Base-by-base conservation (phyloP, 1,139 yeast species). In the Sugiyamaella neomexicana region DNA sequence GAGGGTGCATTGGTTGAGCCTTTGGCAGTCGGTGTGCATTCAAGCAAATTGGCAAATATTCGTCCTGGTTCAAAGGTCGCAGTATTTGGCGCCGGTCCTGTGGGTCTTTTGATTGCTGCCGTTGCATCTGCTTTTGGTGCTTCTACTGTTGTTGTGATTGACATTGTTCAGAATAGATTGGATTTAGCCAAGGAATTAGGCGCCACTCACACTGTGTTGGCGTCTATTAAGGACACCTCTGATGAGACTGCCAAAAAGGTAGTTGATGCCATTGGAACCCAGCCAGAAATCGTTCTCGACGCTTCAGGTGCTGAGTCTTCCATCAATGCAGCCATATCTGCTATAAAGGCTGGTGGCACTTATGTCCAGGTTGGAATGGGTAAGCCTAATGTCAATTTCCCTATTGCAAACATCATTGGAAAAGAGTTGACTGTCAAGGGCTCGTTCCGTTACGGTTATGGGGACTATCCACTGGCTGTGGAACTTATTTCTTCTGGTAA, bases 41-140 rank as follows among this genome's bases (percentile, higher is more conserved):
- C 91, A 2, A 77, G 83, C 57, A 85, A 82, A 69, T 76, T 82
- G 55, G 88, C 85, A 12, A 76, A 75, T 40, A 74, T 86, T 55
- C 75, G 73, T 42, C 82, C 86, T 62, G 95, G 93, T 58, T 91
- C 86, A 57, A 74, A 78, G 17, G 88, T 85, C 27, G 84, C 83
- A 42, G 87, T 89, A 1, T 85, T 86, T 62, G 97, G 96, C 48
- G 96, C 96, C 37, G 97, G 97, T n/a, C 96, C 97, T 10, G 91
- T 89, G 56, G 97, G 97, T 40, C 73, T 89, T 50, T 75, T 89
- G 59, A 76, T 85, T 52, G 93, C 95, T 31, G 80, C 85, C 32
- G 86, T 83, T 31, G 95, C 93, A 25, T 79, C 77, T 53, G 86
- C 89, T 9, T 86, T 84, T 63, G 96, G 97, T 40, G 95, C 96